These are phyloP conservation scores for Phytopythium chamaehyphon DNA, from an alignment of 352 stramenopile genomes.

Conservation along the genomic window DNA sequence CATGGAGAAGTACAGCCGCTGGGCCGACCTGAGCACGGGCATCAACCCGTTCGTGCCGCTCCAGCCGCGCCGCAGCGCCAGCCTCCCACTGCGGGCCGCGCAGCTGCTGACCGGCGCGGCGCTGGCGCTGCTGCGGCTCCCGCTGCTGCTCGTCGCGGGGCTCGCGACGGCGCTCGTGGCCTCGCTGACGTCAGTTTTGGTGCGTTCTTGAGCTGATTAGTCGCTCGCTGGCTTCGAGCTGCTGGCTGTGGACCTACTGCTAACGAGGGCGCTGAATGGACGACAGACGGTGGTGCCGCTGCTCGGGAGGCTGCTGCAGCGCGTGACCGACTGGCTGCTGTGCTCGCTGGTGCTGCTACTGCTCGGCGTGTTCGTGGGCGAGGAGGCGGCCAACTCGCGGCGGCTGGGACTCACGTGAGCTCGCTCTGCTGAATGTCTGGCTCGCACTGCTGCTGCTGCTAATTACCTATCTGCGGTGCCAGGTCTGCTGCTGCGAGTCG, in stretches of 20 bases:
- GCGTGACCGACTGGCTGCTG: constrained; percentile 65
- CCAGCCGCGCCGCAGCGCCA: constrained; percentile 48
- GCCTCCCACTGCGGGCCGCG: constrained; percentile 29
- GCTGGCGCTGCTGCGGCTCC: constrained; percentile 46
- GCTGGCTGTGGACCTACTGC: not conserved
- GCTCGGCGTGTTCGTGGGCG: constrained; percentile 59
- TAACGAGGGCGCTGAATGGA: not conserved
- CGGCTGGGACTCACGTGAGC: constrained; percentile 57
- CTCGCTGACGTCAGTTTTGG: constrained; percentile 46
- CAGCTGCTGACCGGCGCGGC: constrained; percentile 40
- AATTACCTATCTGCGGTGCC: not conserved
- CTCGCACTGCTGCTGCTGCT: not conserved
- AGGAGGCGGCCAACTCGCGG: constrained; percentile 69
- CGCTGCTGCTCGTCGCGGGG: constrained; percentile 38
- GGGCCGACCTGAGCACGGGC: constrained; percentile 79
- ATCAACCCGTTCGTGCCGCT: constrained; percentile 87
- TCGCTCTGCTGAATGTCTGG: too few species aligned
- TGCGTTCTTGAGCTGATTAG: constrained; percentile 9
- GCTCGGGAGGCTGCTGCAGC: constrained; percentile 62
- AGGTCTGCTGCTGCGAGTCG: constrained; percentile 1
- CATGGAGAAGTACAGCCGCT: constrained; percentile 88
- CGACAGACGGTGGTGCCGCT: constrained; percentile 48
- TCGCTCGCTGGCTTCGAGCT: not conserved
- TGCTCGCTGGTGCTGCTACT: constrained; percentile 63
- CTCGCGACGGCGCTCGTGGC: constrained; percentile 44